Conservation (phyloP, 805 yeast genomes). For the Blastobotrys americana region DNA sequence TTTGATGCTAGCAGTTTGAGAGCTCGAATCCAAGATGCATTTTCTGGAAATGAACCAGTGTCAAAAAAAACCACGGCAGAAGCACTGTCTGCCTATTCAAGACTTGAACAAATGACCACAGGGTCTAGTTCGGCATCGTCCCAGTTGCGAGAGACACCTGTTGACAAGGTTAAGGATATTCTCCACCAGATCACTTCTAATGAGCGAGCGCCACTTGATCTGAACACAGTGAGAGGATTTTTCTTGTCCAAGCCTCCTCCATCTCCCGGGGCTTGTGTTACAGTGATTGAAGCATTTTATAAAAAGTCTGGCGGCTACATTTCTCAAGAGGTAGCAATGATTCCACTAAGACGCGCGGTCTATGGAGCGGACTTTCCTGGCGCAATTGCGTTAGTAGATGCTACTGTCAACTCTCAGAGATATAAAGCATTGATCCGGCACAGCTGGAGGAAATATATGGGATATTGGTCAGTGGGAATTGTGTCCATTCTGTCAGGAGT, state of each 20-base stretch:
- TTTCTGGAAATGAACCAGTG: slow-evolving; percentile 4
- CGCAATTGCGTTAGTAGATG: slow-evolving; percentile 52
- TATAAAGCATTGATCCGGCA: slow-evolving; percentile 37
- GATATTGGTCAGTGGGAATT: slow-evolving; percentile 28
- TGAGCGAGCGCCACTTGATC: slow-evolving; percentile 11
- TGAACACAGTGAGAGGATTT: slow-evolving; percentile 19
- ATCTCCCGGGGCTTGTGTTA: slow-evolving; percentile 19
- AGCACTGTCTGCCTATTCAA: slow-evolving; percentile 24
- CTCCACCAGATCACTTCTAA: slow-evolving; percentile 15
- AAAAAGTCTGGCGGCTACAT: slow-evolving; percentile 11
- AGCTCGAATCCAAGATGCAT: slow-evolving; percentile 9
- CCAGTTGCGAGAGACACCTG: slow-evolving; percentile 18
- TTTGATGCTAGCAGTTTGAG: slow-evolving; percentile 8
- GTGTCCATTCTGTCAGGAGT: slow-evolving; percentile 38
- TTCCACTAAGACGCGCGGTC: slow-evolving; percentile 57
- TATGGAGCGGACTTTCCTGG: slow-evolving; percentile 50
- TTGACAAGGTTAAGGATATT: slow-evolving; percentile 19
- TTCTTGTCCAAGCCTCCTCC: slow-evolving; percentile 18
- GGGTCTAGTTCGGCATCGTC: slow-evolving; percentile 19
- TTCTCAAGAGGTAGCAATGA: slow-evolving; percentile 36
- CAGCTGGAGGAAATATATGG: slow-evolving; percentile 31
- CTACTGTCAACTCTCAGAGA: slow-evolving; percentile 51
- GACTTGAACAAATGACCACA: slow-evolving; percentile 17
- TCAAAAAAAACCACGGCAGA: slow-evolving; percentile 3
- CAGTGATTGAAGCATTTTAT: slow-evolving; percentile 20